Base-by-base conservation (phyloP, 2,329 filamentous ascomycete genomes). In the Aspergillus persii region DNA sequence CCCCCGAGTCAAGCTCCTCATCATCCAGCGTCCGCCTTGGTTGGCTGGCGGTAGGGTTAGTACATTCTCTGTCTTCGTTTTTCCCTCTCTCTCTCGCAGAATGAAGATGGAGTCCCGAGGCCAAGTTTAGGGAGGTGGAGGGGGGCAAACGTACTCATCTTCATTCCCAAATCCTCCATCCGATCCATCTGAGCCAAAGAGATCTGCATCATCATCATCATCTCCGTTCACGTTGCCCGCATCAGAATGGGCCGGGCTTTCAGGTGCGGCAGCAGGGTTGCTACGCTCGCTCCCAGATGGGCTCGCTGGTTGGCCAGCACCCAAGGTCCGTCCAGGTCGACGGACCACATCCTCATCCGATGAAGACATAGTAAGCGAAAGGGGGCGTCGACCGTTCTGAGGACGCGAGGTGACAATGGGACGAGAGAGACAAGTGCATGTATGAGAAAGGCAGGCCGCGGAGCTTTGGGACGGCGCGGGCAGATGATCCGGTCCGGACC, bases 1-100 rank as follows among this genome's bases (percentile, higher is more conserved):
- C 86, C 48, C 84, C 85, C 9, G 85, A 88, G 68, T 88, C 86
- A 44, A 88, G 79, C 55, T 87, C 84, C 61, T 83, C 80, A 68
- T 88, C 85, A 59, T 87, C 84, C 11, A 88, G 76, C 62, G 77
- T 79, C 60, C 83, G 81, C 58, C 74, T 66, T 31, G 66, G 65
- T 58, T 58, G 68, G 53, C 76, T 77, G 51, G 15, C 23, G 30
- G 30, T 41, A 39, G 4, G 23, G 50, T 69, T 58, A 71, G 66
- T 56, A 23, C 18, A 23, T 23, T 49, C 57, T 18, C 46, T 26
- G 58, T 15, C 33, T 12, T 12, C 50, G 27, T 39, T 30, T 15
- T 2, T 18, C 5, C 33, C 36, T 41, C 29, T 27, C 8, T 23
- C 44, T n/a, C 18, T 23, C 18, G 18, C 18, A 23, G 18, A 23